A percentile compares a stretch with the other conserved stretches of the same genome.
Evolutionary conservation across 1,139 yeast genomes (phyloP).

Genomic region (Debaryomyces fabryi): DNA sequence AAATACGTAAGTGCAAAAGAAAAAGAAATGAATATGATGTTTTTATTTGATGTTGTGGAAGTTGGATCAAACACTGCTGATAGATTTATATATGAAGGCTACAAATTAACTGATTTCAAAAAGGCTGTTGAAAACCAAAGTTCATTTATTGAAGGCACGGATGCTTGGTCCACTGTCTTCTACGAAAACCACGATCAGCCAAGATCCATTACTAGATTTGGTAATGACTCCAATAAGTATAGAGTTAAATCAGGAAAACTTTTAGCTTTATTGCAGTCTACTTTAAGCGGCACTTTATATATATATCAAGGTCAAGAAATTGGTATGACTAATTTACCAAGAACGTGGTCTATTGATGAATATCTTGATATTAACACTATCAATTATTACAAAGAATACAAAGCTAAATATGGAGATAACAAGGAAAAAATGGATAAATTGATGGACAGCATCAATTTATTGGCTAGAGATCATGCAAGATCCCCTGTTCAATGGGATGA

Average conservation of each 20-base stretch:
- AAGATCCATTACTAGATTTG: slow-evolving; percentile 55
- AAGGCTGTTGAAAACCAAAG: slow-evolving; percentile 38
- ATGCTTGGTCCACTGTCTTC: slow-evolving; percentile 63
- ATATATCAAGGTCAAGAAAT: slow-evolving; percentile 65
- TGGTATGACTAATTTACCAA: slow-evolving; percentile 54
- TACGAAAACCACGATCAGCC: slow-evolving; percentile 65
- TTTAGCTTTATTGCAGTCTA: slow-evolving; percentile 46
- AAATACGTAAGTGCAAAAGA: slow-evolving; percentile 52
- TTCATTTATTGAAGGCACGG: slow-evolving; percentile 48
- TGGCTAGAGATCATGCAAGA: slow-evolving; percentile 59
- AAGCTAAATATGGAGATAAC: slow-evolving; percentile 32
- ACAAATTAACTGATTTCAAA: slow-evolving; percentile 45
- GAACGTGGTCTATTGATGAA: slow-evolving; percentile 50
- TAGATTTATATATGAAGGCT: slow-evolving; percentile 38
- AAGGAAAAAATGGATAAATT: slow-evolving; percentile 31
- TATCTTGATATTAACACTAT: slow-evolving; percentile 54
- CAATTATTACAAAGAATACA: slow-evolving; percentile 43
- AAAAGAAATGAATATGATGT: slow-evolving; percentile 55
- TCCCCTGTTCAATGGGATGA: slow-evolving; percentile 63
- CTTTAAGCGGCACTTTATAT: slow-evolving; percentile 59
- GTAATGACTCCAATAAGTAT: slow-evolving; percentile 41
- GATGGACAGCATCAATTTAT: slow-evolving; percentile 36
- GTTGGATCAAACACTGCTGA: slow-evolving; percentile 41
- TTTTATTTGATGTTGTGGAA: slow-evolving; percentile 50
- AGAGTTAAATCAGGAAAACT: slow-evolving; percentile 47